Evolutionary conservation across 176 grass and related monocot genomes (phyloP).

Genomic region (maize (Zea mays)): Zm-B73-REFERENCE-NAM-5.0 NC_050100.1:185308501-185309000

Average conservation of each 20-base stretch:
- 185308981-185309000: conserved; percentile 65
- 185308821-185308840: not conserved
- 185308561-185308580: conserved; percentile 57
- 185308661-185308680: not conserved
- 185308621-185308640: conserved; percentile 27
- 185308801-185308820: not conserved
- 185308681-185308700: not conserved
- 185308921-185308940: conserved; percentile 18
- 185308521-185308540: conserved; percentile 57
- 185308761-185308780: not conserved
- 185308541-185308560: conserved; percentile 62
- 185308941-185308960: conserved; percentile 32
- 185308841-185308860: conserved; percentile 7
- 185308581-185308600: conserved; percentile 43
- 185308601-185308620: conserved; percentile 44
- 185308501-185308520: conserved; percentile 43
- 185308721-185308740: not conserved
- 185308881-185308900: not conserved
- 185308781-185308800: not conserved
- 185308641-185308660: conserved; percentile 9
- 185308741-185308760: conserved; percentile 6
- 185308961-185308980: conserved; percentile 39
- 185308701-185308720: not conserved
- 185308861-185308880: conserved; percentile 11
- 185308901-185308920: not conserved